These are phyloP conservation scores for Candida rishiriensis DNA, from an alignment of 805 yeast genomes.

Conservation along the genomic window DNA sequence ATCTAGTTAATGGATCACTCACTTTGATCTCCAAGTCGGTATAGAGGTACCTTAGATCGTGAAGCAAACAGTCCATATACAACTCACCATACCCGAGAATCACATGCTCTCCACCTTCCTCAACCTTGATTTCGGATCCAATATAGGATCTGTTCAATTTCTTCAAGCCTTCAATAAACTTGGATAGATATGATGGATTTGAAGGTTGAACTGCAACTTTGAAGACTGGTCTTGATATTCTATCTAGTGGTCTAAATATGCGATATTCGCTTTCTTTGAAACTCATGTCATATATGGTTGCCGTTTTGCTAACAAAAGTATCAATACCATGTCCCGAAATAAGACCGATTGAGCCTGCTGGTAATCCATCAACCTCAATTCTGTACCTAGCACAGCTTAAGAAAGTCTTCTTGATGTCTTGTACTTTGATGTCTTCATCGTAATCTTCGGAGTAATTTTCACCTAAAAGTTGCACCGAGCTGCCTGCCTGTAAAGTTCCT, in stretches of 20 bases:
- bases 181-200: conserved; percentile 73
- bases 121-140: conserved; percentile 65
- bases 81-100: conserved; percentile 83
- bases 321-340: conserved; percentile 57
- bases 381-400: conserved; percentile 71
- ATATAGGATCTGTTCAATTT: conserved; percentile 59
- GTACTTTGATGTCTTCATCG: conserved; percentile 46
- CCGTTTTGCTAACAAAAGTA: conserved; percentile 51
- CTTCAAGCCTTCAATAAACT: conserved; percentile 64
- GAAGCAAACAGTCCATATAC: conserved; percentile 76
- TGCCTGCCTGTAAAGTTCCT: conserved; percentile 52
- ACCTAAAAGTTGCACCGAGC: conserved; percentile 51
- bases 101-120: conserved; percentile 85
- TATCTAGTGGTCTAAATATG: conserved; percentile 39
- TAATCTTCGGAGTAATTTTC: conserved; percentile 45
- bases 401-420: conserved; percentile 38
- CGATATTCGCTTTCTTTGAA: conserved; percentile 21
- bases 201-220: conserved; percentile 82
- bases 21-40: conserved; percentile 69
- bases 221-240: conserved; percentile 54
- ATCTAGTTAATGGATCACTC: conserved; percentile 77
- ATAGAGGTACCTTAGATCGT: conserved; percentile 64
- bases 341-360: conserved; percentile 66
- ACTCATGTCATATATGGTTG: conserved; percentile 42
- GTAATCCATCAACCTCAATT: conserved; percentile 46